Conservation (phyloP, 352 stramenopile genomes). For the Phytophthora cryptogea region DNA sequence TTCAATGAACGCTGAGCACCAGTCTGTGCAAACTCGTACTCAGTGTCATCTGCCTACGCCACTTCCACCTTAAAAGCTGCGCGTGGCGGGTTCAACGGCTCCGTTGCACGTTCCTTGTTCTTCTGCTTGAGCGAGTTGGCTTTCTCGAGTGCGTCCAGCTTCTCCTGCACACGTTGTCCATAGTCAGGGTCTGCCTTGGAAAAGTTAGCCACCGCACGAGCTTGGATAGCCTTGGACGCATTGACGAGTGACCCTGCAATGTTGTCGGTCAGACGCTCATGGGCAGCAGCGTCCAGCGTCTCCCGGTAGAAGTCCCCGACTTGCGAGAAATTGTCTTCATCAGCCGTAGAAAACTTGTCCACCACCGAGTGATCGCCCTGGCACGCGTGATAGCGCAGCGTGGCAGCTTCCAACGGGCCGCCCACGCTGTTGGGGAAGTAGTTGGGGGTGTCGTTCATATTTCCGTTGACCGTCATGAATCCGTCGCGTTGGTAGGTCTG, state of each 20-base stretch:
- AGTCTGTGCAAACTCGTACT: no score
- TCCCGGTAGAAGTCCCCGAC: conserved; percentile 82
- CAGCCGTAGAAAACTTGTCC: conserved; percentile 74
- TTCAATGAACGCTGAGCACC: no score
- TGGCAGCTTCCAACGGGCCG: conserved; percentile 41
- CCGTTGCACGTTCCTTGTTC: conserved; percentile 7
- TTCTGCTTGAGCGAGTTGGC: conserved; percentile 18
- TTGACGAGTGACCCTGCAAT: conserved; percentile 85
- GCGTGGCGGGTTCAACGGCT: conserved; percentile 61
- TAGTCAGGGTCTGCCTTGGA: conserved; percentile 85
- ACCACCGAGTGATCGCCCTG: conserved; percentile 41
- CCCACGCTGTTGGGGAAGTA: conserved; percentile 91
- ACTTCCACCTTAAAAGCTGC: conserved; percentile 33
- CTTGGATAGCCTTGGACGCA: conserved; percentile 80
- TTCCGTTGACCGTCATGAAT: conserved; percentile 74
- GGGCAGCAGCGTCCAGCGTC: conserved; percentile 63
- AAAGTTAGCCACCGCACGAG: conserved; percentile 89
- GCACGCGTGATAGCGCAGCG: conserved; percentile 38
- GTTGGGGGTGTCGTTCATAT: conserved; percentile 75
- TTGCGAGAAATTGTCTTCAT: conserved; percentile 92
- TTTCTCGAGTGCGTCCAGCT: conserved; percentile 52
- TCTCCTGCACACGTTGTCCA: conserved; percentile 78
- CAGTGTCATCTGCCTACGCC: not conserved
- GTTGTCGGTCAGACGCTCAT: conserved; percentile 86
- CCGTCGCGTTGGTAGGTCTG: conserved; percentile 89